Conservation (phyloP, 2,329 filamentous ascomycete species). For the Dactylonectria estremocensis region DNA sequence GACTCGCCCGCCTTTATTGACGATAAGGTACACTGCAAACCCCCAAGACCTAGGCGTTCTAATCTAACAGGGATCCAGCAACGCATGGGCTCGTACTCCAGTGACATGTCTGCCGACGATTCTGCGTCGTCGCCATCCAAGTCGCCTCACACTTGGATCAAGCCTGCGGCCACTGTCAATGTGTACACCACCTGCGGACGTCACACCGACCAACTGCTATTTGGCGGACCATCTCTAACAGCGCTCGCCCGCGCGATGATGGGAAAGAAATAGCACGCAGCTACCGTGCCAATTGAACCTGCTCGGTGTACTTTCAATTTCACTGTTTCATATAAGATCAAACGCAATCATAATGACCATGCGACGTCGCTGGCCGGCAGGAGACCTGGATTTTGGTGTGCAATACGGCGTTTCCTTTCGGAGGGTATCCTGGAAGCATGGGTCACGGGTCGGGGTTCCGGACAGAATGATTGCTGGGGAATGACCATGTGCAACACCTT, state of each 20-base stretch:
- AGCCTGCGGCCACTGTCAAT: conserved; percentile 62
- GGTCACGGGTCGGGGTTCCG: conserved; percentile 16
- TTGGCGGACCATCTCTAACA: conserved; percentile 63
- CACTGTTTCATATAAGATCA: conserved; percentile 21
- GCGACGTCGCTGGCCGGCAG: conserved; percentile 49
- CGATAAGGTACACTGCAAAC: conserved; percentile 41
- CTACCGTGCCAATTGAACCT: neutral
- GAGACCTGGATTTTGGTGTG: conserved; percentile 39
- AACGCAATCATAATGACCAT: conserved; percentile 25
- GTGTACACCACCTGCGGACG: conserved; percentile 70
- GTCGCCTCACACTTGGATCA: conserved; percentile 52
- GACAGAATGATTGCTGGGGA: conserved; percentile 34
- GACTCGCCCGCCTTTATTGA: conserved; percentile 44
- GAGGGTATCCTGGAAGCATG: conserved; percentile 23
- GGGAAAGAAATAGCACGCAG: conserved; percentile 48
- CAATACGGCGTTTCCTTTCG: conserved; percentile 38
- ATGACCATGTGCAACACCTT: conserved; percentile 37
- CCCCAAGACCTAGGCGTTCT: neutral
- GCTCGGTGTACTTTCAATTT: conserved; percentile 19
- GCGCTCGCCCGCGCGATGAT: conserved; percentile 61
- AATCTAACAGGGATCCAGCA: conserved; percentile 44
- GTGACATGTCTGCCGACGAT: conserved; percentile 45
- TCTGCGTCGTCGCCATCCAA: conserved; percentile 50
- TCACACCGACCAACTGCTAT: conserved; percentile 68
- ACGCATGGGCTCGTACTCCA: conserved; percentile 51